Percentiles rank a stretch among this genome's conserved stretches.
These are phyloP conservation scores for Lactarius trivialis DNA, from an alignment of 768 basidiomycete genomes.

Conservation along the genomic window DNA sequence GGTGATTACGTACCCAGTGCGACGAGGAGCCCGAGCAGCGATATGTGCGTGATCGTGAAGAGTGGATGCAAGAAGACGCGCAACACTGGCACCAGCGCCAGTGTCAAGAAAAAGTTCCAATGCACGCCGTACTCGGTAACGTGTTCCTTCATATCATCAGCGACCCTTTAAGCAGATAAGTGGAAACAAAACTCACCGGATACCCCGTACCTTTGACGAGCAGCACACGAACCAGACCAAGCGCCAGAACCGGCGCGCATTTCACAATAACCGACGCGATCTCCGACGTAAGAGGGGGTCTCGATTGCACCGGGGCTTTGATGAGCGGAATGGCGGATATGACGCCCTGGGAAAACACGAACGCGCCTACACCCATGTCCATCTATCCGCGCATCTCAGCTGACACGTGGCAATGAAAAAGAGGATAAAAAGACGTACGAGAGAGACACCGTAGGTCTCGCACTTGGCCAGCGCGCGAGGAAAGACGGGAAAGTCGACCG, in stretches of 20 bases:
- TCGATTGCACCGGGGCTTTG: conserved; percentile 51
- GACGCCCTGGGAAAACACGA: conserved; percentile 93
- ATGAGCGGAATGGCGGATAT: conserved; percentile 81
- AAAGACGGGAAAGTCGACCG: conserved; percentile 93
- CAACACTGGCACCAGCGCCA: conserved; percentile 71
- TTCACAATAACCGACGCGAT: conserved; percentile 47
- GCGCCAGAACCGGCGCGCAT: conserved; percentile 54
- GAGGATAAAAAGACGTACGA: conserved; percentile 46
- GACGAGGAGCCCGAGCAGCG: conserved; percentile 54
- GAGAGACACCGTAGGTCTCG: conserved; percentile 89
- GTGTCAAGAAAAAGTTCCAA: conserved; percentile 98
- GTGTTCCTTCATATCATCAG: conserved; percentile 61
- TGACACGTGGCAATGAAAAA: background rate
- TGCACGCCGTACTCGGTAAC: conserved; percentile 93
- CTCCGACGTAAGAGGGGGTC: conserved; percentile 44
- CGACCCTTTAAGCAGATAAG: background rate
- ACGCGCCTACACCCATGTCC: conserved; percentile 96
- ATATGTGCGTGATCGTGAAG: conserved; percentile 49
- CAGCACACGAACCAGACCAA: conserved; percentile 73
- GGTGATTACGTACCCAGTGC: conserved; percentile 43
- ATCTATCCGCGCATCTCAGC: conserved; percentile 48
- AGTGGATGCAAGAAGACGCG: conserved; percentile 66
- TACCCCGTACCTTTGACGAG: conserved; percentile 93
- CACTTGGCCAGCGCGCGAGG: conserved; percentile 86
- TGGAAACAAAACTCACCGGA: conserved; percentile 50